Evolutionary conservation across 2,329 filamentous ascomycete genomes (phyloP).

Genomic region (Didymella arachidicola): DNA sequence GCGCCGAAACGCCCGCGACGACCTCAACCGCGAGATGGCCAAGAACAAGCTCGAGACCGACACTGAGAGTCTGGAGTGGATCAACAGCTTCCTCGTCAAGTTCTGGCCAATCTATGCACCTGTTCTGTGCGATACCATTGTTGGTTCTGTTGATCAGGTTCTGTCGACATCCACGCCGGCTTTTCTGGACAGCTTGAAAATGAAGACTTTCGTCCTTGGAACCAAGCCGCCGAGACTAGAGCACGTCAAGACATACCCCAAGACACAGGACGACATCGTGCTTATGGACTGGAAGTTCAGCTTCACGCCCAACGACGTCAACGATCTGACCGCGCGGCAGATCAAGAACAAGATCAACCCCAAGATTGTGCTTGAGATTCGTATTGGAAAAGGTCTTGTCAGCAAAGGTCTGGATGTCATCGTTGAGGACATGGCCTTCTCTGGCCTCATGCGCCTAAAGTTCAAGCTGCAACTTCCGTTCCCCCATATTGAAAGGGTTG

Average conservation of each 20-base stretch:
- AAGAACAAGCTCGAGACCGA: constrained; percentile 89
- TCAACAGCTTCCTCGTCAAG: constrained; percentile 97
- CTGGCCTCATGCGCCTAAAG: constrained; percentile 94
- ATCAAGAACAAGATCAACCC: constrained; percentile 96
- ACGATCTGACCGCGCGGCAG: constrained; percentile 89
- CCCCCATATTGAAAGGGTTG: constrained; percentile 91
- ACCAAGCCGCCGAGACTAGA: constrained; percentile 96
- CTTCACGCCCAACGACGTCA: constrained; percentile 93
- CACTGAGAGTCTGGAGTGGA: constrained; percentile 94
- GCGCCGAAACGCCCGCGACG: constrained; percentile 93
- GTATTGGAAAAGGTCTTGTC: constrained; percentile 93
- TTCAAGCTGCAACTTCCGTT: constrained; percentile 96
- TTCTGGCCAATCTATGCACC: constrained; percentile 99
- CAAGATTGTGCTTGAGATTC: constrained; percentile 93
- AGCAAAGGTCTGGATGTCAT: constrained; percentile 98
- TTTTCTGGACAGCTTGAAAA: constrained; percentile 90
- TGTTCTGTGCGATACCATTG: constrained; percentile 88
- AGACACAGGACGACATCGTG: constrained; percentile 91
- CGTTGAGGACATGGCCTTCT: constrained; percentile 96
- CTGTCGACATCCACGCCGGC: constrained; percentile 89
- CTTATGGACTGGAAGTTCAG: constrained; percentile 99
- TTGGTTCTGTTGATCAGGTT: constrained; percentile 94
- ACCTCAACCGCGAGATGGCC: constrained; percentile 86
- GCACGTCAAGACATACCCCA: constrained; percentile 97
- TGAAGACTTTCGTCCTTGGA: constrained; percentile 92